phyloP scores from a whole-genome alignment of 1,284 basidiomycete genomes.

The Gomphus sp. region DNA sequence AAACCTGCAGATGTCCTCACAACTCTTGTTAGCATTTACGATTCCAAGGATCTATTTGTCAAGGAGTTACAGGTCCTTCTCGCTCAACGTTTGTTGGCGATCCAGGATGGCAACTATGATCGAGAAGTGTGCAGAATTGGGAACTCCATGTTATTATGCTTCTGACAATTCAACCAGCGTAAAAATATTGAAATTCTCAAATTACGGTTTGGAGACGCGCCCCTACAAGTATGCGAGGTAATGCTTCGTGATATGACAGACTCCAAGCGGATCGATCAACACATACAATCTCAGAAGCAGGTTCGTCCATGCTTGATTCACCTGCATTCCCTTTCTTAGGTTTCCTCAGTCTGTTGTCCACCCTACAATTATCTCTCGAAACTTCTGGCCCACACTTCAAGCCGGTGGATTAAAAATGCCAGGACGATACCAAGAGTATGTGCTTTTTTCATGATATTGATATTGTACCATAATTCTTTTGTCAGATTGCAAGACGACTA shows the following conservation, averaged over 20 bases:
- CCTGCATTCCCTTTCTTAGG: constrained; percentile 5
- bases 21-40: constrained; percentile 92
- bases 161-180: constrained; percentile 38
- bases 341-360: constrained; percentile 57
- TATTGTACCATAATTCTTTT: too few relatives aligned
- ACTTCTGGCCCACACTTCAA: constrained; percentile 88
- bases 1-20: constrained; percentile 88
- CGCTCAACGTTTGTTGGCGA: constrained; percentile 71
- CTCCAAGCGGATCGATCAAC: constrained; percentile 78
- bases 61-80: constrained; percentile 88
- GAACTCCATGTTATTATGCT: background rate
- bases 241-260: constrained; percentile 96
- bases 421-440: constrained; percentile 71
- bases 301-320: constrained; percentile 31
- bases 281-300: constrained; percentile 64
- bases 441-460: constrained; percentile 8
- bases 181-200: constrained; percentile 90
- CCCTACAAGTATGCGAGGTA: constrained; percentile 89
- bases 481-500: constrained; percentile 67
- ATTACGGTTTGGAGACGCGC: constrained; percentile 85
- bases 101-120: constrained; percentile 74
- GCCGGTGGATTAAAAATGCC: constrained; percentile 69
- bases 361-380: constrained; percentile 81
- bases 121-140: constrained; percentile 57
- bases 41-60: constrained; percentile 89